Evolutionary conservation across 2,329 filamentous ascomycete genomes (phyloP).

Genomic region (Dothidotthia symphoricarpi): DNA sequence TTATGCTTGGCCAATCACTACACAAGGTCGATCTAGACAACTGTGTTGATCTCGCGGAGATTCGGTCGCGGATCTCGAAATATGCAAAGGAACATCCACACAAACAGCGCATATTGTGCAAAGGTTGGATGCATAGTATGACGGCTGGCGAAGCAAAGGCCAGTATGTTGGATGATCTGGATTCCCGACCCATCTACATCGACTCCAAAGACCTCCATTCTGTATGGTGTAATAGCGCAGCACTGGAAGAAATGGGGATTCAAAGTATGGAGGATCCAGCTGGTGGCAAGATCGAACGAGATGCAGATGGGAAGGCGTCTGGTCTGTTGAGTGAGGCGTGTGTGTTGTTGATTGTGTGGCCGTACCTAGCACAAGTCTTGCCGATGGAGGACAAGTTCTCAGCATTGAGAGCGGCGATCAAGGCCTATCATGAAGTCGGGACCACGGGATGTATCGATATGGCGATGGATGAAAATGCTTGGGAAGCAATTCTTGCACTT

Average conservation of each 20-base stretch:
- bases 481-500: constrained; percentile 52
- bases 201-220: constrained; percentile 59
- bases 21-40: constrained; percentile 51
- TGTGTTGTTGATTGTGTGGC: constrained; percentile 56
- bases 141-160: constrained; percentile 52
- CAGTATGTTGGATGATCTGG: constrained; percentile 53
- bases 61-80: constrained; percentile 47
- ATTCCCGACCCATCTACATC: constrained; percentile 55
- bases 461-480: constrained; percentile 59
- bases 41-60: constrained; percentile 52
- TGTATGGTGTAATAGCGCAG: constrained; percentile 56
- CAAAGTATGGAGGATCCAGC: constrained; percentile 49
- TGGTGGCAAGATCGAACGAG: constrained; percentile 55
- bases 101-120: constrained; percentile 51
- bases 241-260: constrained; percentile 52
- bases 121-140: constrained; percentile 59
- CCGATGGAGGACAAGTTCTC: constrained; percentile 51
- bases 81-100: constrained; percentile 50
- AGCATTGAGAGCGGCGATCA: constrained; percentile 49
- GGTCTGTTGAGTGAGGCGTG: constrained; percentile 57
- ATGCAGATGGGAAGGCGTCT: constrained; percentile 48
- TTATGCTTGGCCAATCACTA: constrained; percentile 56
- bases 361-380: constrained; percentile 51
- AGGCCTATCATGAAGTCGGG: constrained; percentile 51
- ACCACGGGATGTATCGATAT: constrained; percentile 59